Percentiles rank a stretch among this genome's conserved stretches.
Evolutionary conservation across 164 flowering plant genomes (phyloP).

Genomic region (Santalum album): DNA sequence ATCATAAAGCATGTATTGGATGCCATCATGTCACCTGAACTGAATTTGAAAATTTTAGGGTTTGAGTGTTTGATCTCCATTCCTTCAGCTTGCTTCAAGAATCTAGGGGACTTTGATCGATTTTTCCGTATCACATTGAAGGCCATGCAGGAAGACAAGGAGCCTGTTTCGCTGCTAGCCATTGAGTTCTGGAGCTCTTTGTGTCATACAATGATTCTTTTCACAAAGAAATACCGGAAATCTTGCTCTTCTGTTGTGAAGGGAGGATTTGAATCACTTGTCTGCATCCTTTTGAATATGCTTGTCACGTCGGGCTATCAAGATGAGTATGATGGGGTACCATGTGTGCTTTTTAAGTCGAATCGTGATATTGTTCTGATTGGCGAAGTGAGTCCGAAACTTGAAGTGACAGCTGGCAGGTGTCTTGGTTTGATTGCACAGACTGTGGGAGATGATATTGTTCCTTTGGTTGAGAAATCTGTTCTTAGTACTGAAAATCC

Average conservation of each 20-base stretch:
- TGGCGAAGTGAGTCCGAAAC: conserved; percentile 11
- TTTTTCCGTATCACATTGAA: conserved; percentile 48
- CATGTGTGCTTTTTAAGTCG: conserved; percentile 9
- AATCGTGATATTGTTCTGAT: too few relatives aligned
- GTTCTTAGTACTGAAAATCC: conserved; percentile 49
- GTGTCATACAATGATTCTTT: conserved; percentile 48
- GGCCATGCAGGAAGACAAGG: conserved; percentile 55
- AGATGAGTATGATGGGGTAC: conserved; percentile 56
- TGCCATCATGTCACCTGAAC: conserved; percentile 41
- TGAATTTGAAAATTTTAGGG: conserved; percentile 48
- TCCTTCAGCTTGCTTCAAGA: conserved; percentile 45
- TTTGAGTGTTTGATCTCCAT: conserved; percentile 60
- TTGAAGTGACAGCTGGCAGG: conserved; percentile 64
- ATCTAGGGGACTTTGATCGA: conserved; percentile 39
- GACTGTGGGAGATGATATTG: conserved; percentile 59
- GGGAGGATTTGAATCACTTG: conserved; percentile 50
- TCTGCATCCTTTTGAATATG: conserved; percentile 49
- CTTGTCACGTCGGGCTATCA: conserved; percentile 55
- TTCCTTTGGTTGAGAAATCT: conserved; percentile 54
- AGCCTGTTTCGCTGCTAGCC: conserved; percentile 56
- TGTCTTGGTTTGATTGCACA: conserved; percentile 55
- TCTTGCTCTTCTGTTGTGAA: conserved; percentile 51
- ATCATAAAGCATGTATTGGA: conserved; percentile 64
- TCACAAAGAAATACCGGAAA: conserved; percentile 39
- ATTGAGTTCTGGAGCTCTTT: conserved; percentile 64